phyloP scores from a whole-genome alignment of 2,329 filamentous ascomycete species.

The Phyllosticta citrichinensis region DNA sequence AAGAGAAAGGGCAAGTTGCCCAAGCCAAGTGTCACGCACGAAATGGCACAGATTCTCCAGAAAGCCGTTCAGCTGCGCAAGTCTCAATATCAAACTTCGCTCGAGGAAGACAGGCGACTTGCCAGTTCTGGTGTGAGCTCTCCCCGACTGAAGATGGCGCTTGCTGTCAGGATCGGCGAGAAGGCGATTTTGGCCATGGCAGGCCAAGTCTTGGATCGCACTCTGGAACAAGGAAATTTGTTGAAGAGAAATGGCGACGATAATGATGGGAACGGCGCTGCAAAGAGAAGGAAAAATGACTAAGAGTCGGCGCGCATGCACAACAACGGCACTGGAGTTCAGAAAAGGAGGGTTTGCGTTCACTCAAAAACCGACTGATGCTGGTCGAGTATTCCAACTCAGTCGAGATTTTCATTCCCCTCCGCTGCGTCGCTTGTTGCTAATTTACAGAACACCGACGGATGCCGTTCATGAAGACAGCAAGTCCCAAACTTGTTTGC shows the following conservation, averaged over 20 bases:
- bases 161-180: constrained; percentile 60
- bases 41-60: constrained; percentile 31
- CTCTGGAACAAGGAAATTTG: background rate
- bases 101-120: constrained; percentile 38
- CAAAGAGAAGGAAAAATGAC: constrained; percentile 10
- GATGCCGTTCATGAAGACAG: background rate
- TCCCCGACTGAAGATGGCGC: constrained; percentile 44
- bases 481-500: background rate
- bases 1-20: constrained; percentile 33
- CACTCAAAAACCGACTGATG: background rate
- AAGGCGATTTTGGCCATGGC: constrained; percentile 49
- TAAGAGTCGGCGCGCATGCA: background rate
- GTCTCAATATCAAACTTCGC: constrained; percentile 43
- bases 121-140: background rate
- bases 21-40: constrained; percentile 31
- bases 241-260: constrained; percentile 4
- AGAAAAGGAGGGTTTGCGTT: background rate
- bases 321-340: background rate
- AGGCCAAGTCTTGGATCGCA: constrained; percentile 1
- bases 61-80: constrained; percentile 30
- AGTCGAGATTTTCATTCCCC: background rate
- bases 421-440: background rate
- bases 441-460: background rate
- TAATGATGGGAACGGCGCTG: background rate
- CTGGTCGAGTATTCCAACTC: background rate